A percentile compares a stretch with the other conserved stretches of the same genome.
Evolutionary conservation across 1,284 basidiomycete genomes (phyloP).

Genomic region (Vanrija pseudolonga): DNA sequence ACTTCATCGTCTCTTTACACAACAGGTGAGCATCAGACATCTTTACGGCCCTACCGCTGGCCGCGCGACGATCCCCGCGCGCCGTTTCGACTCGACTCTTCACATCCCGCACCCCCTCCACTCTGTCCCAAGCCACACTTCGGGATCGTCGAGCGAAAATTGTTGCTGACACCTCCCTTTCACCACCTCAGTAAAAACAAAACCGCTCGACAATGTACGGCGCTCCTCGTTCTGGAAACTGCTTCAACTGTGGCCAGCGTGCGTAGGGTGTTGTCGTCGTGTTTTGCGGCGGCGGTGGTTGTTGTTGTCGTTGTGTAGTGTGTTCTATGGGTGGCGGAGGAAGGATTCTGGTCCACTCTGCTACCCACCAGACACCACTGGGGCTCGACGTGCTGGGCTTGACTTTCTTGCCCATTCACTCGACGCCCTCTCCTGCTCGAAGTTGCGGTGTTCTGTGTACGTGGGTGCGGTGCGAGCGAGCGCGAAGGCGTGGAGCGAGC

Average conservation of each 20-base stretch:
- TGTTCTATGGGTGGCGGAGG: background rate
- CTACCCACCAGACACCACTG: background rate
- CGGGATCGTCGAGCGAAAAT: too few relatives aligned
- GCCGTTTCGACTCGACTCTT: background rate
- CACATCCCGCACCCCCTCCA: background rate
- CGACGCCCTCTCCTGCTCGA: background rate
- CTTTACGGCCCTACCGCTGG: too few relatives aligned
- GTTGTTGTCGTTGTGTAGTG: conserved; percentile 12
- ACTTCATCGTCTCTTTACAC: too few relatives aligned
- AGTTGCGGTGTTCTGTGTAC: conserved; percentile 24
- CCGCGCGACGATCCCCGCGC: background rate
- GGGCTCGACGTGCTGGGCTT: background rate
- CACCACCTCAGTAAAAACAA: conserved; percentile 4
- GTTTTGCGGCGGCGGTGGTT: conserved; percentile 10
- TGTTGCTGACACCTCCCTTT: background rate
- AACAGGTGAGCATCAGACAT: background rate
- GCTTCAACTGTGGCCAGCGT: conserved; percentile 50
- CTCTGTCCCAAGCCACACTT: background rate
- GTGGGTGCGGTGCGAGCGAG: conserved; percentile 31
- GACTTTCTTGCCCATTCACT: background rate
- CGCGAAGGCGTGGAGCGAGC: conserved; percentile 27
- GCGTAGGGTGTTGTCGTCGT: conserved; percentile 29
- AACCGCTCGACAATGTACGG: conserved; percentile 37
- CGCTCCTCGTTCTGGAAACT: conserved; percentile 38
- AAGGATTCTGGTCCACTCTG: background rate